phyloP scores from a whole-genome alignment of 106 monocot genomes.

The Iris macrosiphon region DNA sequence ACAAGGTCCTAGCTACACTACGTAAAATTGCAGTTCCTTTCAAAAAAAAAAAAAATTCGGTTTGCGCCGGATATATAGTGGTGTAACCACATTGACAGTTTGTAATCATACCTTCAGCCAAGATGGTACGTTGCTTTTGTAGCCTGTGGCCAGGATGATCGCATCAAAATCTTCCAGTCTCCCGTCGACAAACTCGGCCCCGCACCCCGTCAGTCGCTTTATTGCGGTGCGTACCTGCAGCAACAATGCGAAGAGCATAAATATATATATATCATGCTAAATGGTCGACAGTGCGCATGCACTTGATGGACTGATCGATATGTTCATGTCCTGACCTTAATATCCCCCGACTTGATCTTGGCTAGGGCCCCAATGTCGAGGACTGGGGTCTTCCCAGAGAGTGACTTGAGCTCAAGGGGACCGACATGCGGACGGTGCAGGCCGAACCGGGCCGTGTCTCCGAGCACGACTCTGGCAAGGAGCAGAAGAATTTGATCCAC shows the following conservation, averaged over 20 bases:
- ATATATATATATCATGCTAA: no score
- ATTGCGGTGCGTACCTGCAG: conserved; percentile 21
- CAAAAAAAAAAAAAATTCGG: no score
- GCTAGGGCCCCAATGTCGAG: conserved; percentile 18
- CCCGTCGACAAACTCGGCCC: conserved; percentile 42
- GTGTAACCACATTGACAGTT: no score
- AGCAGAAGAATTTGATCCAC: conserved; percentile 24
- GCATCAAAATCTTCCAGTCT: conserved; percentile 34
- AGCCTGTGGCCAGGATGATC: conserved; percentile 42
- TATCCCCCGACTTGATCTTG: conserved; percentile 23
- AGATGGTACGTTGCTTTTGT: conserved; percentile 44
- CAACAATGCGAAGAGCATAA: no score
- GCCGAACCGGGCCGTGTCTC: conserved; percentile 15
- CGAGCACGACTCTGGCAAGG: conserved; percentile 13
- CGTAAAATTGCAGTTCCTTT: no score
- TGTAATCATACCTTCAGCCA: conserved; percentile 43
- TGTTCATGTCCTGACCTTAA: no score
- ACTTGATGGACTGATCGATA: no score
- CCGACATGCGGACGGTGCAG: conserved; percentile 16
- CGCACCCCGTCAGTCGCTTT: conserved; percentile 13
- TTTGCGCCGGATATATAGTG: no score
- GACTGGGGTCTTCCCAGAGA: conserved; percentile 28
- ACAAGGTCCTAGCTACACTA: no score
- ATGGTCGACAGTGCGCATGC: no score
- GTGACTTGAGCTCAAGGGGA: conserved; percentile 21